These are phyloP conservation scores for Drosera spatulata DNA, from an alignment of 179 eudicot species.

Conservation along the genomic window DNA sequence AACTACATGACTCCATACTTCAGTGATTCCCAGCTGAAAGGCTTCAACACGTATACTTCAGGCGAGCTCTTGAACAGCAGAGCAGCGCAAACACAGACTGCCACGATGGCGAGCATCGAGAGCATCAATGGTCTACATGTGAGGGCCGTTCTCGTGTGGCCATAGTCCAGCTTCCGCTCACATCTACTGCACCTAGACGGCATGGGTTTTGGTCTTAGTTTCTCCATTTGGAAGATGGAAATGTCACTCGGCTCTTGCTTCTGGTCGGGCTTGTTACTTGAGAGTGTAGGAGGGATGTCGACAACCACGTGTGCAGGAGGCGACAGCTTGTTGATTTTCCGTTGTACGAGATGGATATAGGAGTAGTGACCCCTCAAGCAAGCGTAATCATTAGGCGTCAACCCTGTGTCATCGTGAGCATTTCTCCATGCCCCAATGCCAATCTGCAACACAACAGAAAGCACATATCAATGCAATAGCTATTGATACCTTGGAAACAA, in stretches of 20 bases:
- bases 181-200: conserved; percentile 35
- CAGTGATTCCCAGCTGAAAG: conserved; percentile 67
- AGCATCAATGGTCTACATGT: conserved; percentile 62
- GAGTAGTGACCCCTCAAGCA: conserved; percentile 49
- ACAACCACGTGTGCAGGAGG: conserved; percentile 35
- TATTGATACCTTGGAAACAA: no score
- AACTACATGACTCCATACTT: conserved; percentile 68
- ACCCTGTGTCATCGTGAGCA: conserved; percentile 55
- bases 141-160: conserved; percentile 20
- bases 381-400: conserved; percentile 80
- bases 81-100: conserved; percentile 82
- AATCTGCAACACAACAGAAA: conserved; percentile 29
- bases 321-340: conserved; percentile 32
- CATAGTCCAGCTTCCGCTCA: conserved; percentile 21
- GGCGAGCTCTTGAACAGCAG: conserved; percentile 74
- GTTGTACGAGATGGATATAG: conserved; percentile 46
- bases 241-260: neutral
- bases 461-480: no score
- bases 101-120: conserved; percentile 70
- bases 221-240: conserved; percentile 34
- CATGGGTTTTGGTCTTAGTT: conserved; percentile 7
- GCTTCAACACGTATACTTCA: conserved; percentile 40
- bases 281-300: conserved; percentile 33
- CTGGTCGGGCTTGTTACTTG: neutral
- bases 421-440: conserved; percentile 78